Percentiles rank a stretch among this genome's conserved stretches.
These are phyloP conservation scores for Salix brachista DNA, from an alignment of 345 rosid species.

Conservation along the genomic window DNA sequence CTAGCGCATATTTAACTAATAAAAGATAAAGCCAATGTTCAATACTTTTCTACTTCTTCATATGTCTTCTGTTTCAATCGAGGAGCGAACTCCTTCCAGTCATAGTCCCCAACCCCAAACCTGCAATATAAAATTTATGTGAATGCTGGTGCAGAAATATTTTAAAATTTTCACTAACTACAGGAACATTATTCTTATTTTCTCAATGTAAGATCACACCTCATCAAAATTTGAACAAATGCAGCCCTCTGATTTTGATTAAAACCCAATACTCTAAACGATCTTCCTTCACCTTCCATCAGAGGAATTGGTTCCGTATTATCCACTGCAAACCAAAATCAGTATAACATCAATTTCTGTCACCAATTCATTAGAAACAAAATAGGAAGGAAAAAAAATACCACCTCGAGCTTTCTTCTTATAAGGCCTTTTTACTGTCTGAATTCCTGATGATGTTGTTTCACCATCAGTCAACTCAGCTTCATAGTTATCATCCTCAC, in stretches of 20 bases:
- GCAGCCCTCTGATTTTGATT: slow-evolving; percentile 92
- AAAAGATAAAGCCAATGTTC: slow-evolving; percentile 10
- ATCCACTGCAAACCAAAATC: slow-evolving; percentile 44
- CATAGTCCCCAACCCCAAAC: slow-evolving; percentile 83
- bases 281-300: slow-evolving; percentile 99
- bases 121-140: slow-evolving; percentile 36
- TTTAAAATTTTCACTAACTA: neutral
- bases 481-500: slow-evolving; percentile 94
- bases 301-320: slow-evolving; percentile 72
- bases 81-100: slow-evolving; percentile 81
- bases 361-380: neutral
- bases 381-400: slow-evolving; percentile 9
- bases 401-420: slow-evolving; percentile 75
- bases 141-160: neutral
- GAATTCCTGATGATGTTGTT: slow-evolving; percentile 64
- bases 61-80: slow-evolving; percentile 90
- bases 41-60: slow-evolving; percentile 80
- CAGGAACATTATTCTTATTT: neutral
- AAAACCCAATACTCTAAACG: slow-evolving; percentile 91
- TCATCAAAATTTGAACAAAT: slow-evolving; percentile 88
- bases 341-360: slow-evolving; percentile 2
- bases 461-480: slow-evolving; percentile 87
- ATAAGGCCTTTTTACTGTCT: slow-evolving; percentile 64
- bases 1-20: neutral
- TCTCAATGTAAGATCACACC: slow-evolving; percentile 36